phyloP scores from a whole-genome alignment of 176 grass and related monocot species.

The Cenchrus fungigraminus region DNA sequence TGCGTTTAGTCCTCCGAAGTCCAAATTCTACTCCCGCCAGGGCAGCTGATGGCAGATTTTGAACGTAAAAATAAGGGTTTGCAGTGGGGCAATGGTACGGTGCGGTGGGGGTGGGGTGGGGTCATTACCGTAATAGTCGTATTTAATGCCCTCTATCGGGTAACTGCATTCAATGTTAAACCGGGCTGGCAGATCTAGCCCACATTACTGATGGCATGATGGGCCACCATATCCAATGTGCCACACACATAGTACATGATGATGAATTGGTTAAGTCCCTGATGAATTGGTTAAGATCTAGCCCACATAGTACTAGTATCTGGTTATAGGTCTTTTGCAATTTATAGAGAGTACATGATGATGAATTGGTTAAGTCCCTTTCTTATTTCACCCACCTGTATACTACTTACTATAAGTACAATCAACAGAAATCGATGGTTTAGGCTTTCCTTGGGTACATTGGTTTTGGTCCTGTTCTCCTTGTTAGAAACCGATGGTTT shows the following conservation, averaged over 20 bases:
- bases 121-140: background rate
- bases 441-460: too few species aligned
- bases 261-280: too few species aligned
- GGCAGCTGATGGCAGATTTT: background rate
- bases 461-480: too few species aligned
- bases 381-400: too few species aligned
- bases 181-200: background rate
- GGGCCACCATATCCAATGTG: background rate
- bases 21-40: background rate
- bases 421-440: too few species aligned
- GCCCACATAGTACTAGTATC: too few species aligned
- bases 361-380: too few species aligned
- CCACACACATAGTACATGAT: background rate
- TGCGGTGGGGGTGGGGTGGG: background rate
- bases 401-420: too few species aligned
- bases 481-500: too few species aligned
- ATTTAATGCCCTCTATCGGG: background rate
- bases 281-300: too few species aligned
- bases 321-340: background rate
- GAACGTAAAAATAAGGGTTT: background rate
- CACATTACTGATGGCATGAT: background rate
- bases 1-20: too few species aligned
- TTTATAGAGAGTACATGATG: too few species aligned
- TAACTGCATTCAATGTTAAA: background rate
- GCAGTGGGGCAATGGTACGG: background rate